A percentile compares a stretch with the other conserved stretches of the same genome.
Evolutionary conservation across 148 eudicot species (phyloP).

Genomic region (Fallopia convolvulus): DNA sequence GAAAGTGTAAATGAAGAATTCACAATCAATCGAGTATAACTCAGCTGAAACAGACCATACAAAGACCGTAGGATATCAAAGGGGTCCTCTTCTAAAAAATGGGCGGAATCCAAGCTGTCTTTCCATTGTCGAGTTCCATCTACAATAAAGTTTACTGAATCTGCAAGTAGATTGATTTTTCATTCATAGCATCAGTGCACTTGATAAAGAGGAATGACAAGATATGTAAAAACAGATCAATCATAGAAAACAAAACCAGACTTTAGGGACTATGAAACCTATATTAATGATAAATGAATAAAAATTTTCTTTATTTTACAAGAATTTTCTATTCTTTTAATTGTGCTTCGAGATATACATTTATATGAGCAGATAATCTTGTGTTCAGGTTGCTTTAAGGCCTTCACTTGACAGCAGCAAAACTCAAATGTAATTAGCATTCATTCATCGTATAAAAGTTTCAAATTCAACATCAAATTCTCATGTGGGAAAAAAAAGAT

Average conservation of each 20-base stretch:
- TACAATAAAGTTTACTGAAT: background rate
- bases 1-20: background rate
- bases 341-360: background rate
- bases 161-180: background rate
- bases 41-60: slow-evolving; percentile 35
- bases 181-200: background rate
- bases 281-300: background rate
- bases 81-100: no score
- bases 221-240: background rate
- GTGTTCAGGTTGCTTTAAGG: background rate
- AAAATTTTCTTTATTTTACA: no score
- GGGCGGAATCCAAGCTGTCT: slow-evolving; percentile 21
- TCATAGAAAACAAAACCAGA: background rate
- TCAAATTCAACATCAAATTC: background rate
- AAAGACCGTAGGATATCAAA: no score
- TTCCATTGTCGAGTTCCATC: slow-evolving; percentile 19
- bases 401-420: background rate
- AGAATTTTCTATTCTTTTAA: background rate
- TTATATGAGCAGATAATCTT: background rate
- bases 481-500: background rate
- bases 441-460: background rate
- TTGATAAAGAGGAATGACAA: background rate
- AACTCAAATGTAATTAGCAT: background rate
- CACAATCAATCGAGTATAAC: background rate
- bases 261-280: background rate